Evolutionary conservation across 2,329 filamentous ascomycete genomes (phyloP).

Genomic region (Fusarium metavorans): DNA sequence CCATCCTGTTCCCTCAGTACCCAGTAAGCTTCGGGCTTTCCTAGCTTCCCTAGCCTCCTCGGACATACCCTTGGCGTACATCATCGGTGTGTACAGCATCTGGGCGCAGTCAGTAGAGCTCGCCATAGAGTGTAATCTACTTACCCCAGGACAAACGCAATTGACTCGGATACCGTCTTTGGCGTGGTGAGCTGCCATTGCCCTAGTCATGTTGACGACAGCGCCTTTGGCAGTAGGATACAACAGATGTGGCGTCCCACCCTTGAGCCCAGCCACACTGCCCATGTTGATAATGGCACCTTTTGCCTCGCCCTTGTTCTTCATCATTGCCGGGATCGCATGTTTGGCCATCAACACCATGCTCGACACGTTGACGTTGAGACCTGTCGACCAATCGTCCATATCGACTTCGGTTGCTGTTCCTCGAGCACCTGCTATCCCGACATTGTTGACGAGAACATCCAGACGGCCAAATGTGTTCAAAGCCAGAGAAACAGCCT

Average conservation of each 20-base stretch:
- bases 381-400: slow-evolving; percentile 65
- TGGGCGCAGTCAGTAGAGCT: slow-evolving; percentile 22
- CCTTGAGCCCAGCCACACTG: slow-evolving; percentile 67
- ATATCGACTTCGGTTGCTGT: slow-evolving; percentile 72
- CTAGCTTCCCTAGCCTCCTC: slow-evolving; percentile 53
- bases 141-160: slow-evolving; percentile 59
- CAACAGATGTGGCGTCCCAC: slow-evolving; percentile 58
- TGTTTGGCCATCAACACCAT: slow-evolving; percentile 75
- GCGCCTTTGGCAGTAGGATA: slow-evolving; percentile 63
- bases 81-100: slow-evolving; percentile 63
- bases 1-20: slow-evolving; percentile 58
- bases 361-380: slow-evolving; percentile 72
- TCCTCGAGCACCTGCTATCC: slow-evolving; percentile 68
- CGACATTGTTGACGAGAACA: slow-evolving; percentile 75
- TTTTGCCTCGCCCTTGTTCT: slow-evolving; percentile 60
- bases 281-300: slow-evolving; percentile 73
- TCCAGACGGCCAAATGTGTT: slow-evolving; percentile 67
- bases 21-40: slow-evolving; percentile 53
- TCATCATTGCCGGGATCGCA: slow-evolving; percentile 69
- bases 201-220: slow-evolving; percentile 63
- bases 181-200: slow-evolving; percentile 64
- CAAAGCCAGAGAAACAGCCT: slow-evolving; percentile 55
- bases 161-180: slow-evolving; percentile 60
- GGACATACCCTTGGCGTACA: slow-evolving; percentile 55
- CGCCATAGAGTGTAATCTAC: background rate